A percentile compares a stretch with the other conserved stretches of the same genome.
phyloP scores from a whole-genome alignment of 2,329 filamentous ascomycete genomes.

The Diaporthe humulicola region DNA sequence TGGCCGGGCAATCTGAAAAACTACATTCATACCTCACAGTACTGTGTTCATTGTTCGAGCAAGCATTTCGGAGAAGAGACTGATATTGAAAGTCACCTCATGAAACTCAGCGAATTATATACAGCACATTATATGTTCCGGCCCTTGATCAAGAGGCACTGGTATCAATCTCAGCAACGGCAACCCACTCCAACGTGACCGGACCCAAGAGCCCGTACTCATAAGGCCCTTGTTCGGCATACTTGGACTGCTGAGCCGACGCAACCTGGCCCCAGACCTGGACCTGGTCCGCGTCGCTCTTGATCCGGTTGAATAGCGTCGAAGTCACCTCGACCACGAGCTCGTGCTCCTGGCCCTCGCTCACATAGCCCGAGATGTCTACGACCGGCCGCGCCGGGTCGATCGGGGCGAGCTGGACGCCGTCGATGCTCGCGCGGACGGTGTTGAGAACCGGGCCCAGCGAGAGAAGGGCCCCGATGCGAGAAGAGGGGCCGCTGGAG shows the following conservation, averaged over 20 bases:
- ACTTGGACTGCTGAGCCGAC: slow-evolving; percentile 14
- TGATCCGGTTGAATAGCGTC: slow-evolving; percentile 27
- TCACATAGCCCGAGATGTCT: slow-evolving; percentile 25
- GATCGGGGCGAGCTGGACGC: slow-evolving; percentile 24
- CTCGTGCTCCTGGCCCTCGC: slow-evolving; percentile 13
- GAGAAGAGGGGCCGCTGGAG: neutral
- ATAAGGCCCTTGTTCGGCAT: slow-evolving; percentile 16
- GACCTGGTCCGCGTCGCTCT: slow-evolving; percentile 2
- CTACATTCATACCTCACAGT: neutral
- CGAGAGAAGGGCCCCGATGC: slow-evolving; percentile 30
- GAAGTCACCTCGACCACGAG: slow-evolving; percentile 24
- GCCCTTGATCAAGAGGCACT: neutral
- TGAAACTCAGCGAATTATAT: neutral
- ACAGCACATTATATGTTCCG: neutral
- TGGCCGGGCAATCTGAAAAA: neutral
- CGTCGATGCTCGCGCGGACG: slow-evolving; percentile 34
- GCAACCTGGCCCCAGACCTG: slow-evolving; percentile 30
- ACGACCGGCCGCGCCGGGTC: slow-evolving; percentile 30
- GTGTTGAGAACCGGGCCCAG: slow-evolving; percentile 32
- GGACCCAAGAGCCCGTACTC: slow-evolving; percentile 27
- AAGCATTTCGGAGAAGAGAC: neutral
- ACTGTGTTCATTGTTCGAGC: no score
- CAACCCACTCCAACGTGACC: slow-evolving; percentile 18
- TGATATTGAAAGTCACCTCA: neutral
- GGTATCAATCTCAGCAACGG: slow-evolving; percentile 9